Evolutionary conservation across 148 eudicot genomes (phyloP).

Genomic region (Chenopodium suecicum): DNA sequence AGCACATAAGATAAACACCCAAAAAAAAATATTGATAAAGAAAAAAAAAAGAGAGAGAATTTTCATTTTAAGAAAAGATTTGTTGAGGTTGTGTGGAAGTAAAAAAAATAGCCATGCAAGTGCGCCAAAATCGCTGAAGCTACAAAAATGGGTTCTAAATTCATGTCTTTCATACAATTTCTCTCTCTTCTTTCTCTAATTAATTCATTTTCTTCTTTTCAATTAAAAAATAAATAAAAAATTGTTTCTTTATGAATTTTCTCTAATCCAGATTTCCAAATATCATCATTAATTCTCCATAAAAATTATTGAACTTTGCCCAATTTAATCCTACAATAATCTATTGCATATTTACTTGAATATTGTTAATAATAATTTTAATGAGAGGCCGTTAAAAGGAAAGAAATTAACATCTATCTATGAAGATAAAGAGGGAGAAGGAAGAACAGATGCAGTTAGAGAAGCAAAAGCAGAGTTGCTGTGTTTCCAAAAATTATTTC

Average conservation of each 20-base stretch:
- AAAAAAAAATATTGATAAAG: too few species aligned
- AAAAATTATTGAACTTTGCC: neutral
- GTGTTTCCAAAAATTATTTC: slow-evolving; percentile 41
- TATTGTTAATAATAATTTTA: slow-evolving; percentile 18
- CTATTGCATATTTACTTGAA: too few species aligned
- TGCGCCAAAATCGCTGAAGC: slow-evolving; percentile 66
- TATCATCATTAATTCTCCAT: neutral
- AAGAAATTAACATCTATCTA: slow-evolving; percentile 62
- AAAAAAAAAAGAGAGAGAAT: too few species aligned
- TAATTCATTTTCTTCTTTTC: slow-evolving; percentile 14
- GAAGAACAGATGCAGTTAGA: slow-evolving; percentile 38
- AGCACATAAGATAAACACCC: too few species aligned
- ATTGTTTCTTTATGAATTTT: neutral
- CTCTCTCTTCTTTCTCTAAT: slow-evolving; percentile 18
- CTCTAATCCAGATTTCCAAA: slow-evolving; percentile 1
- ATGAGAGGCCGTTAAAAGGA: slow-evolving; percentile 52
- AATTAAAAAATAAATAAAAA: neutral
- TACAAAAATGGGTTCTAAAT: slow-evolving; percentile 43
- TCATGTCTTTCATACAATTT: slow-evolving; percentile 21
- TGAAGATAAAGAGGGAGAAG: slow-evolving; percentile 49
- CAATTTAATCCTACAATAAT: neutral
- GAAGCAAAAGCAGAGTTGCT: slow-evolving; percentile 15
- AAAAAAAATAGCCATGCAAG: slow-evolving; percentile 41
- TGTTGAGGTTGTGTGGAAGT: slow-evolving; percentile 14
- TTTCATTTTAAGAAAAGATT: neutral